Evolutionary conservation across 148 eudicot genomes (phyloP).

Genomic region (Fagopyrum tataricum): DNA sequence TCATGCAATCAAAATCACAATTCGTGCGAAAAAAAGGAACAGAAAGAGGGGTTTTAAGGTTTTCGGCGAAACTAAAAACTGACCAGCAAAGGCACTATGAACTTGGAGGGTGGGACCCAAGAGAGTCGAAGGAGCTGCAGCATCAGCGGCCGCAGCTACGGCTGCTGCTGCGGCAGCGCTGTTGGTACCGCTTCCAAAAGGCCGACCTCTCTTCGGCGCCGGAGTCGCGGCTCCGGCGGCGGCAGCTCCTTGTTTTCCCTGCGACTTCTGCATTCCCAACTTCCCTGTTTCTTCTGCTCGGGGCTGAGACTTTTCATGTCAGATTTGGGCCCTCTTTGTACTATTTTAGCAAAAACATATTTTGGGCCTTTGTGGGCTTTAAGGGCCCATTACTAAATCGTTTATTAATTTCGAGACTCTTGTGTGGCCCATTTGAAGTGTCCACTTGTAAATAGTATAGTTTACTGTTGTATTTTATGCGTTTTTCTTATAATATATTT

Average conservation of each 20-base stretch:
- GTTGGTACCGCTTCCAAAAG: slow-evolving; percentile 62
- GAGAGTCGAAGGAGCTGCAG: slow-evolving; percentile 55
- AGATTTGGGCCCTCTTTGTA: neutral
- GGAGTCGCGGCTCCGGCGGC: slow-evolving; percentile 44
- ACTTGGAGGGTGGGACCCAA: slow-evolving; percentile 93
- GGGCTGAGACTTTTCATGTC: neutral
- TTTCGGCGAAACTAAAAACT: slow-evolving; percentile 15
- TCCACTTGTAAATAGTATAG: too few relatives aligned
- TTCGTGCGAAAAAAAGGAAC: neutral
- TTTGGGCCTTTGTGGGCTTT: neutral
- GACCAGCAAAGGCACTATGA: slow-evolving; percentile 75
- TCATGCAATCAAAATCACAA: neutral
- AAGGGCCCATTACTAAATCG: neutral
- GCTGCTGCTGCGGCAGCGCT: slow-evolving; percentile 46
- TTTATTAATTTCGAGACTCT: too few relatives aligned
- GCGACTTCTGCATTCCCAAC: slow-evolving; percentile 59
- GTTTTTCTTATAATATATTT: too few relatives aligned
- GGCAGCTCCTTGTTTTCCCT: slow-evolving; percentile 49
- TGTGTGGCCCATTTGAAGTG: too few relatives aligned
- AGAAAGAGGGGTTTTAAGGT: slow-evolving; percentile 21
- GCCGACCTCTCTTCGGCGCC: slow-evolving; percentile 82
- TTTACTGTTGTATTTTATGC: too few relatives aligned
- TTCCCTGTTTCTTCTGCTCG: neutral
- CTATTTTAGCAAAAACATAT: neutral
- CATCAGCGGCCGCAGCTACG: slow-evolving; percentile 45